Conservation (phyloP, 192 early-diverging fungal genomes). For the Blastocladiella britannica region DNA sequence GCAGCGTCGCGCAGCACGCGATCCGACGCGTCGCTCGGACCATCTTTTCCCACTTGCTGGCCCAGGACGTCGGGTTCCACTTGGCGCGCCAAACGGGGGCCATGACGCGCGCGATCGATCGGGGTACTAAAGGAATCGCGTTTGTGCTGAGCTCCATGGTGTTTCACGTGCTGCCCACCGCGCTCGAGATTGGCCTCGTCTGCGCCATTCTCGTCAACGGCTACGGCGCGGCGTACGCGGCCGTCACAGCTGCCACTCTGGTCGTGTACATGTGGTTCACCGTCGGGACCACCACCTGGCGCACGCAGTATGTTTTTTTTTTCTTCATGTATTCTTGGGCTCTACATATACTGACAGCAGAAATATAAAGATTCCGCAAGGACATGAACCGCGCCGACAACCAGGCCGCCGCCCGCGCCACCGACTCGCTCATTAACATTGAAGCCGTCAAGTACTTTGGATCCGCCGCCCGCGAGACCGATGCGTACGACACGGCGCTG, state of each 20-base stretch:
- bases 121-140: slow-evolving; percentile 82
- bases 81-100: slow-evolving; percentile 88
- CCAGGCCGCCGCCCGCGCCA: slow-evolving; percentile 73
- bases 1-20: slow-evolving; percentile 78
- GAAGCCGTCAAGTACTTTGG: slow-evolving; percentile 96
- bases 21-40: slow-evolving; percentile 66
- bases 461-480: slow-evolving; percentile 78
- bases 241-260: slow-evolving; percentile 45
- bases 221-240: slow-evolving; percentile 37
- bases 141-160: slow-evolving; percentile 86
- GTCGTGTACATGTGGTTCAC: slow-evolving; percentile 67
- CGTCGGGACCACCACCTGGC: slow-evolving; percentile 74
- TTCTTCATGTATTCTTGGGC: background rate
- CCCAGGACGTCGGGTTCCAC: slow-evolving; percentile 81
- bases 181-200: slow-evolving; percentile 86
- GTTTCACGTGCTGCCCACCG: slow-evolving; percentile 85
- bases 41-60: slow-evolving; percentile 77
- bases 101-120: slow-evolving; percentile 85
- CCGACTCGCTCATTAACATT: slow-evolving; percentile 92
- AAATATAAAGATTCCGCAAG: slow-evolving; percentile 61
- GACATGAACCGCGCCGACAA: slow-evolving; percentile 94
- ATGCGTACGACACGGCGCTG: slow-evolving; percentile 70
- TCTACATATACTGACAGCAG: too few relatives aligned
- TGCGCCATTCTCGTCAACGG: slow-evolving; percentile 63
- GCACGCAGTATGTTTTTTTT: slow-evolving; percentile 14